Conservation (phyloP, 768 basidiomycete species). For the Tulasnella sp. region DNA sequence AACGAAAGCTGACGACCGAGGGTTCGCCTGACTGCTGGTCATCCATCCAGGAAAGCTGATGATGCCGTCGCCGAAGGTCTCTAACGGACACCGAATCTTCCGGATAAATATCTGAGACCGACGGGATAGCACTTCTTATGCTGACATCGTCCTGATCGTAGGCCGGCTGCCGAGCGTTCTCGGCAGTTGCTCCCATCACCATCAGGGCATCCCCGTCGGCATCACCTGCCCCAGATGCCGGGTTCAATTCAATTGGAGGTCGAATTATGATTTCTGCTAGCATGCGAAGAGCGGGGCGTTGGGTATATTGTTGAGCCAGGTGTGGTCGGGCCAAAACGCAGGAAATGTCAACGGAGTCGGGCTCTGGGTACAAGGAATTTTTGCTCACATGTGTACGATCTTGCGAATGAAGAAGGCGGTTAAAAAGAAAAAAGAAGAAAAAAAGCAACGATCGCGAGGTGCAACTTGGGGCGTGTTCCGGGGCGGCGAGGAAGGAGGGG, state of each 20-base stretch:
- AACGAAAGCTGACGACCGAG: conserved; percentile 1
- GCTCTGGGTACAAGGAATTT: neutral
- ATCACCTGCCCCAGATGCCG: neutral
- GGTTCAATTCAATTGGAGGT: neutral
- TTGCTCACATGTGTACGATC: neutral
- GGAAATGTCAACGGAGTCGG: neutral
- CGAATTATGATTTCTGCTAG: neutral
- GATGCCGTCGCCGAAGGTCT: neutral
- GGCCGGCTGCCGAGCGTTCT: neutral
- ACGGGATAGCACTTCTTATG: neutral
- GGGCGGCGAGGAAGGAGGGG: neutral
- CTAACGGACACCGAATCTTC: conserved; percentile 17
- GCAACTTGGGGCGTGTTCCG: neutral
- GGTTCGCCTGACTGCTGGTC: neutral
- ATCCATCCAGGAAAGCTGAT: neutral
- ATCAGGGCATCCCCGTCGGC: neutral
- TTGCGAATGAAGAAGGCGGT: neutral
- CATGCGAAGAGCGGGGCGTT: neutral
- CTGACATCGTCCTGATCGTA: neutral
- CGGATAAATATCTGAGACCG: conserved; percentile 10
- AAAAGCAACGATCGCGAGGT: neutral
- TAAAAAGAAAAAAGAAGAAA: too few species aligned
- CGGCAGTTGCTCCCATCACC: conserved; percentile 1
- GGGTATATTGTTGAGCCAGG: neutral
- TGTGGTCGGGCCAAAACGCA: neutral